phyloP scores from a whole-genome alignment of 495 filamentous ascomycete species.

The Saxispiralis lemnorum region DNA sequence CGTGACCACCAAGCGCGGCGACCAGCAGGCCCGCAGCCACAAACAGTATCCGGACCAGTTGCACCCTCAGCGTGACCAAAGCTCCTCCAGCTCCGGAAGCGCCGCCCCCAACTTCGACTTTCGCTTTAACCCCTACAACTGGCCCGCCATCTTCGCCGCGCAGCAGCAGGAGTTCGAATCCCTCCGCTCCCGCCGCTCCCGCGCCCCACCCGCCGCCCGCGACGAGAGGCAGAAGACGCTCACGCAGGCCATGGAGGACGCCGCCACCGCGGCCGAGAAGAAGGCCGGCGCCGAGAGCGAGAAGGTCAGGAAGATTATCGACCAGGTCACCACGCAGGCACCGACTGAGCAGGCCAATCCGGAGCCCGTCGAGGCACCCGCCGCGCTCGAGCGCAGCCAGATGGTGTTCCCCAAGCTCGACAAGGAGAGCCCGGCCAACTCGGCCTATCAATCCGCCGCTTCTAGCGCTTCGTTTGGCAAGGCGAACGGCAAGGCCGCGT shows the following conservation, averaged over 20 bases:
- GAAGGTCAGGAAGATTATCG: slow-evolving; percentile 11
- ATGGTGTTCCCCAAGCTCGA: slow-evolving; percentile 97
- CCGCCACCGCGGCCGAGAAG: slow-evolving; percentile 10
- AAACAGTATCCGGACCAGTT: slow-evolving; percentile 7
- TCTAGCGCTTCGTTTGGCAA: slow-evolving; percentile 12
- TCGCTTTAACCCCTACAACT: no score
- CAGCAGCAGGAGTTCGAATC: no score
- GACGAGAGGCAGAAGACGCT: no score
- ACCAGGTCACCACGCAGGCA: slow-evolving; percentile 5
- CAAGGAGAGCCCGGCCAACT: slow-evolving; percentile 75
- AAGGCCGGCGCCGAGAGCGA: slow-evolving; percentile 12
- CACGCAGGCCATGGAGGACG: no score
- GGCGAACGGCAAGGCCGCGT: slow-evolving; percentile 22
- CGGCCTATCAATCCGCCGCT: slow-evolving; percentile 44
- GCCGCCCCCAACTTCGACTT: no score
- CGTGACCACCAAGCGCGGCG: slow-evolving; percentile 9
- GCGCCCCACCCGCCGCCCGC: no score
- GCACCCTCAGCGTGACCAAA: slow-evolving; percentile 1
- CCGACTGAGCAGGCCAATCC: slow-evolving; percentile 3
- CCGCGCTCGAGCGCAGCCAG: slow-evolving; percentile 32
- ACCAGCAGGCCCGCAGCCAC: slow-evolving; percentile 11
- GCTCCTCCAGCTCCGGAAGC: background rate
- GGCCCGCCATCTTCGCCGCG: no score
- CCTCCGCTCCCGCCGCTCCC: no score
- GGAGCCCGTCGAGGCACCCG: slow-evolving; percentile 8